Conservation (phyloP, 1,139 yeast genomes). For the Geotrichum bryndzae region DNA sequence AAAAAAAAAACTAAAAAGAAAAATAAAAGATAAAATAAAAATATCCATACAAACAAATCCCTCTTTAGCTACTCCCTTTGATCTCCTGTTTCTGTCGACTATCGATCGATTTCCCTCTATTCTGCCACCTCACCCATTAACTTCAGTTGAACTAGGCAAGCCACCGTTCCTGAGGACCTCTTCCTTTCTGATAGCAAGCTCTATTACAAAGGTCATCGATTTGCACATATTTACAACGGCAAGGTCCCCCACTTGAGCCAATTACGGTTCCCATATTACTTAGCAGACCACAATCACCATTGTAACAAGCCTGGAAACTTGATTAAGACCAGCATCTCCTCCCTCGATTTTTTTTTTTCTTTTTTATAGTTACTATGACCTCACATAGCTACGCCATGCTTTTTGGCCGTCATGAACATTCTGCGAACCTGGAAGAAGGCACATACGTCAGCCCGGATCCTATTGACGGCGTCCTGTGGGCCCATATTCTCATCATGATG, state of each 20-base stretch:
- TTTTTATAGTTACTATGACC: slow-evolving; percentile 1
- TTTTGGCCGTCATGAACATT: slow-evolving; percentile 19
- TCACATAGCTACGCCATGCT: slow-evolving; percentile 1
- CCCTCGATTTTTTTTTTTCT: not conserved
- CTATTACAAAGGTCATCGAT: not conserved
- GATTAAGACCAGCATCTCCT: not conserved
- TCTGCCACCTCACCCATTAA: not conserved
- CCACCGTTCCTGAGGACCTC: not conserved
- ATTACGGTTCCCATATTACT: not conserved
- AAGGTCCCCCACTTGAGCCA: not conserved
- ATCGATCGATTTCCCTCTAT: not conserved
- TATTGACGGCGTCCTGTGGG: slow-evolving; percentile 29
- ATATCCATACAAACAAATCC: not conserved
- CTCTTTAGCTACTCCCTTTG: not conserved
- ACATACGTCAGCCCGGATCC: slow-evolving; percentile 17
- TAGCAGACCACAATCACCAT: not conserved
- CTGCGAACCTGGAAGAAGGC: slow-evolving; percentile 15
- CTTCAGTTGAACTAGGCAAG: not conserved
- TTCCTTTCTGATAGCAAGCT: not conserved
- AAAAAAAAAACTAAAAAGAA: no score
- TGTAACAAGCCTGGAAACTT: not conserved
- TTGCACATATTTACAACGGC: not conserved
- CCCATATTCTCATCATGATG: slow-evolving; percentile 36
- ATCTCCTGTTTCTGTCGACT: not conserved
- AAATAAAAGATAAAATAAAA: not conserved